A percentile compares a stretch with the other conserved stretches of the same genome.
Conservation (phyloP, 441 rosid genomes). For the Breynia disticha region DNA sequence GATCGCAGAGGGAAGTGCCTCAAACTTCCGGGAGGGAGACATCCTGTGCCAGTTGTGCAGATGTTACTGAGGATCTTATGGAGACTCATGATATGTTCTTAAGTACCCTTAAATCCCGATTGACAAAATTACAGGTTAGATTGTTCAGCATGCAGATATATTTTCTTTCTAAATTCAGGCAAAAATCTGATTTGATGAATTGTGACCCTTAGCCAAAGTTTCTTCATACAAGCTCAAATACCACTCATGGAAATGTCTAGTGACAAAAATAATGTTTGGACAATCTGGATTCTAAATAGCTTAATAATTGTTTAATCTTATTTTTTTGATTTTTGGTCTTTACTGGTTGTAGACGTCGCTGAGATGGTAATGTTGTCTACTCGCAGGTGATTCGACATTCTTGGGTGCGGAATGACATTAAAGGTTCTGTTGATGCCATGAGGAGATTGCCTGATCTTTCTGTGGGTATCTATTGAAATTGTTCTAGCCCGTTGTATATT, state of each 20-base stretch:
- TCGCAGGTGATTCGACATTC: conserved; percentile 70
- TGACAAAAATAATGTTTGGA: neutral
- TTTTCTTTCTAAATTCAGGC: neutral
- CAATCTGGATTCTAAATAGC: neutral
- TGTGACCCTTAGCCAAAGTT: too few species aligned
- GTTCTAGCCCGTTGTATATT: conserved; percentile 2
- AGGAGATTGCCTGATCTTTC: conserved; percentile 85
- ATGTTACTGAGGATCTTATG: conserved; percentile 57
- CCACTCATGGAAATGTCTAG: neutral
- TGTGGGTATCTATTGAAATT: conserved; percentile 48
- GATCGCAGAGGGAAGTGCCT: conserved; percentile 52
- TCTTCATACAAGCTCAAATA: neutral
- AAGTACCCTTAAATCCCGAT: conserved; percentile 67
- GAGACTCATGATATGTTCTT: conserved; percentile 56
- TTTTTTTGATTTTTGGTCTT: conserved; percentile 2
- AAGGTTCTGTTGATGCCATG: conserved; percentile 70
- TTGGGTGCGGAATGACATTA: conserved; percentile 69
- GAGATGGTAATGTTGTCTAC: conserved; percentile 11
- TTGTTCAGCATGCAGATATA: conserved; percentile 7
- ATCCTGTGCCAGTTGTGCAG: conserved; percentile 23
- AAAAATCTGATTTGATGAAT: too few species aligned
- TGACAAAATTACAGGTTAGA: conserved; percentile 80
- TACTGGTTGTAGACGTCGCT: conserved; percentile 5
- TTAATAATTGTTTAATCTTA: neutral
- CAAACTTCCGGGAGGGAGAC: conserved; percentile 48